Evolutionary conservation across 345 rosid species (phyloP), one percentile per base, ranked within the genome.

Genomic region (Salix arbutifolia): DNA sequence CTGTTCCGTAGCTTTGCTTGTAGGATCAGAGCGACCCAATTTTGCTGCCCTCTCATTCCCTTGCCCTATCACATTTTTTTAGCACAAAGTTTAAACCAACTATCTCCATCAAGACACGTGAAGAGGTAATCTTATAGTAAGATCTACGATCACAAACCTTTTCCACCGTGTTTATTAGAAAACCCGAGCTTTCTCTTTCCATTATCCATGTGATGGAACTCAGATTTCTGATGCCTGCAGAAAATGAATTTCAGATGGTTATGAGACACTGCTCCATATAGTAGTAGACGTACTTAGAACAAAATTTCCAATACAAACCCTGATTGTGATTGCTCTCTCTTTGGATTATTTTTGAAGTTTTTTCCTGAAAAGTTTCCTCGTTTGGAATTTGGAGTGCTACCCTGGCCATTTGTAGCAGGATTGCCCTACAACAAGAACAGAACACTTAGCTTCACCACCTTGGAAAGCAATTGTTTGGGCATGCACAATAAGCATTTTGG

Each of bases 221-320:
- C 91, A 67, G 92, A 78, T 44, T 84, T 88, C 72, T 88, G 87
- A 76, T 78, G 80, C 79, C 98, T 86, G 83, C 83, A 86, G 19
- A 73, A 77, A 30, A 71, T 50, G 65, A 81, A 75, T 42, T 69
- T 65, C 79, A 58, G 38, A 69, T 78, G 30, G 80, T 80, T 33
- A 76, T 66, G 73, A 25, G 38, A 17, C 19, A 72, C 19, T 67
- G 30, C 65, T 68, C 67, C 74, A 61, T 16, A 64, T 26, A 48
- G 40, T 38, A 26, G 74, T 25, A 74, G 44, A 40, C 8, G 50
- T 65, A 58, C 6, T 19, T 40, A 37, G 65, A 61, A 80, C 72
- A 64, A 80, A 50, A 60, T 23, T 17, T 71, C 40, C 75, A 62
- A 61, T 65, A 82, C 87, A 31, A 68, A 87, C 95, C 92, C 88